Base-by-base conservation (phyloP, 1,284 basidiomycete species). In the Ganoderma lucidum region DNA sequence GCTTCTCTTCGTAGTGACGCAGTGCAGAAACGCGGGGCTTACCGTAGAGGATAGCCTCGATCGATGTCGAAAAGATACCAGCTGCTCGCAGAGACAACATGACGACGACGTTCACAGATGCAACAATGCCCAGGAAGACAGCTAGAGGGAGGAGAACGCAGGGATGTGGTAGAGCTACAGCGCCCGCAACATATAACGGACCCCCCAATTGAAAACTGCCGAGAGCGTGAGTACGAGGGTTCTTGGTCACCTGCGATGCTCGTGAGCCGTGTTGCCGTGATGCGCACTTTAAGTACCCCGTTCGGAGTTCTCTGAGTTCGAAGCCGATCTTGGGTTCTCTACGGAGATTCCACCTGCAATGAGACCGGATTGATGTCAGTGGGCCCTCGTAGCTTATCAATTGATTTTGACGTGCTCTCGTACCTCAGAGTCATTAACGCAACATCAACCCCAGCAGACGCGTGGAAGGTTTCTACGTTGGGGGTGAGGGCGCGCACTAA, bases 41-140 rank as follows among this genome's bases (percentile, higher is more conserved):
- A 77, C 77, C 78, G 63, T 76, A 78, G 30, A 79, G 72, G n/a
- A 78, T 73, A 23, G 66, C 76, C 69, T 79, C 77, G 12, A 78
- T 28, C 30, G 71, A 69, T 2, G 75, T 78, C 17, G 78, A 76
- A 58, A 77, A 62, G 55, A 79, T 71, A 19, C 70, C 72, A 10
- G 75, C 77, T 55, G 68, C 75, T 10, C 60, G 65, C 56, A 75
- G 65, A 10, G 71, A 51, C 45, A 74, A 53, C 71, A 71, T 71
- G 15, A 23, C 56, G 62, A 48, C 48, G 23, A 19, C 37, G 48
- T 15, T 42, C 45, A 30, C 19, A 14, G 44, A 41, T 19, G 61
- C 17, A 45, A 39, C 61, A 58, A 59, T 63, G 39, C 44, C 45
- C 55, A 55, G 30, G 53, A 10, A 37, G 30, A 55, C 10, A 37